Evolutionary conservation across 768 basidiomycete species (phyloP), one percentile per base, ranked within the genome.

Genomic region (Tricholoma terreum): DNA sequence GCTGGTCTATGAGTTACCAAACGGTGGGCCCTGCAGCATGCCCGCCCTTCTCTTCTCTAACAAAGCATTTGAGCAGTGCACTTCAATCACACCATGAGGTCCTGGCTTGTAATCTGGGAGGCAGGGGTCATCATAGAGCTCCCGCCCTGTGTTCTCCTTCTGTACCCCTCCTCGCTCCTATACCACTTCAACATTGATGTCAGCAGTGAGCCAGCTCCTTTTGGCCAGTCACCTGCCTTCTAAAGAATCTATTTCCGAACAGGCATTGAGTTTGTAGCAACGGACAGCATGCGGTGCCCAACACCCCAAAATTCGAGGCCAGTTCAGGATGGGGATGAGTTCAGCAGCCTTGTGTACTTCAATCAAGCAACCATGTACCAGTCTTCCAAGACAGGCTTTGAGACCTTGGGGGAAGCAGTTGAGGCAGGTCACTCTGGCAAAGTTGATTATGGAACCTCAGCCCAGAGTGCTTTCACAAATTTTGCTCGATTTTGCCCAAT

Each of bases 51-150:
- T 27, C 24, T 27, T 27, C 24, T 27, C 24, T 27, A 27, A 27
- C 24, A 27, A 27, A 27, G 24, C 24, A 27, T 27, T 27, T 27
- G 24, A 27, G 24, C 24, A 27, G 62, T 35, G 0, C 12, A 35
- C 6, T 73, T 73, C 57, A 62, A 71, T 43, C 56, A 67, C 50
- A 38, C 38, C 1, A 30, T 52, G 30, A 45, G 57, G 2, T 61
- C 63, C 3, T 76, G 73, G 73, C 59, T 76, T 1, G 73, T 71
- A 0, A 51, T 76, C 1, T 76, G 72, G 71, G 72, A 76, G 57
- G 70, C 68, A 6, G 69, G 64, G 0, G 56, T 76, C 0, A 60
- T 66, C 1, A 59, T 76, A 22, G 53, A 76, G 58, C 57, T 76
- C 1, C 75, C 70, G 1, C 65, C 73, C 6, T 70, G 73, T 60